Evolutionary conservation across 1,284 basidiomycete species (phyloP).

Genomic region (Puccinia horiana): DNA sequence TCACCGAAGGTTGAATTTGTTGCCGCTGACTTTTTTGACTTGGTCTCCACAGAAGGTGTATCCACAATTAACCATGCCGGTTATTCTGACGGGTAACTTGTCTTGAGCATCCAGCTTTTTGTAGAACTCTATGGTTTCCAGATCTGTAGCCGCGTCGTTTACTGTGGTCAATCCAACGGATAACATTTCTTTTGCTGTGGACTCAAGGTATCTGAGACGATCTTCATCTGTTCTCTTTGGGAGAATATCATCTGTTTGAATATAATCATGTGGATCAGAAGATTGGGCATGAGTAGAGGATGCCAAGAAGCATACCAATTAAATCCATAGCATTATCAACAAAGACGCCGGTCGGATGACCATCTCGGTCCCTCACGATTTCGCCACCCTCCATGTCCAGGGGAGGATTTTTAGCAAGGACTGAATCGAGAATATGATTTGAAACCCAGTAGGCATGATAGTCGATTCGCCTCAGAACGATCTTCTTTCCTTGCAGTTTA

Average conservation of each 20-base stretch:
- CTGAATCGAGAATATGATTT: conserved; percentile 49
- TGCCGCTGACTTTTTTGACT: conserved; percentile 23
- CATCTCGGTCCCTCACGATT: conserved; percentile 51
- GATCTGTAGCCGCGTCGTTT: conserved; percentile 40
- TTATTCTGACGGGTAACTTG: conserved; percentile 39
- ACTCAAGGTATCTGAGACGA: conserved; percentile 28
- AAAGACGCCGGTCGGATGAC: conserved; percentile 54
- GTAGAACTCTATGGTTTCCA: conserved; percentile 42
- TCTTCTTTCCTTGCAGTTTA: conserved; percentile 51
- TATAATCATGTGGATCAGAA: not conserved
- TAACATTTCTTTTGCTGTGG: conserved; percentile 40
- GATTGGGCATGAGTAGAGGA: not conserved
- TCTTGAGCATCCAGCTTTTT: conserved; percentile 33
- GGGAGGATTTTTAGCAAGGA: conserved; percentile 49
- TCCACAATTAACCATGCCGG: conserved; percentile 41
- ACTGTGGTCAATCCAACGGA: conserved; percentile 44
- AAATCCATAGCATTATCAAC: conserved; percentile 57
- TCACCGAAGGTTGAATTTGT: conserved; percentile 39
- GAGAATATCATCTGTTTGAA: conserved; percentile 37
- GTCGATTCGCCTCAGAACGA: conserved; percentile 54
- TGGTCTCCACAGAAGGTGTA: conserved; percentile 39
- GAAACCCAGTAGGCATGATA: conserved; percentile 56
- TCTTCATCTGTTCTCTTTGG: conserved; percentile 44
- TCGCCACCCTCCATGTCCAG: conserved; percentile 51
- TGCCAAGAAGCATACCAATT: conserved; percentile 41